phyloP scores from a whole-genome alignment of 345 rosid species.

The Erysimum cheiranthoides region DNA sequence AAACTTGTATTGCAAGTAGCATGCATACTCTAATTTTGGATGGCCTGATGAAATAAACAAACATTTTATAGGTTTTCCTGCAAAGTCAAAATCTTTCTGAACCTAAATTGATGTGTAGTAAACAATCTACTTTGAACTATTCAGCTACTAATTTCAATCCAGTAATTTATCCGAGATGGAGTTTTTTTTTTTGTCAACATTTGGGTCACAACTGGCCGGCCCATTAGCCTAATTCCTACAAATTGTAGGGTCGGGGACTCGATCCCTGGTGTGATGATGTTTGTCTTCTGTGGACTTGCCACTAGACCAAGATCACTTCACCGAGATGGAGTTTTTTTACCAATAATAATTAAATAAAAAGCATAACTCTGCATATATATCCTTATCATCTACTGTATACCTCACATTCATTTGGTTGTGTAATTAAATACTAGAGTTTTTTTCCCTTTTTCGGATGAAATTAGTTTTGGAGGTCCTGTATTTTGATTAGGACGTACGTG shows the following conservation, averaged over 20 bases:
- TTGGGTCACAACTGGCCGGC: too few relatives aligned
- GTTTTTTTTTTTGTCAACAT: too few relatives aligned
- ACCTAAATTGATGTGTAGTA: background rate
- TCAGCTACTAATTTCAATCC: background rate
- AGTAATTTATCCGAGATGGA: background rate
- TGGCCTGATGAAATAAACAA: background rate
- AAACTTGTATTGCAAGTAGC: background rate
- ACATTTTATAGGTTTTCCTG: background rate
- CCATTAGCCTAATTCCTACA: too few relatives aligned
- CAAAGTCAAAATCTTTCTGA: background rate
- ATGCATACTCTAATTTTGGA: background rate
- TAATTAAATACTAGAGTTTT: background rate
- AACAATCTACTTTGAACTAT: background rate
- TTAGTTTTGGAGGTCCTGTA: conserved; percentile 1
- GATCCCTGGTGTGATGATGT: too few relatives aligned
- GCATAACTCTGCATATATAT: background rate
- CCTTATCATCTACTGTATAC: background rate
- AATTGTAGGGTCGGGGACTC: too few relatives aligned
- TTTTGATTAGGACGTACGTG: conserved; percentile 13
- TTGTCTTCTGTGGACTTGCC: too few relatives aligned
- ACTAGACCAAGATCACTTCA: too few relatives aligned
- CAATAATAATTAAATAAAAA: background rate
- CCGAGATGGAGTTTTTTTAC: background rate
- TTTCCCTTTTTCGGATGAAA: background rate
- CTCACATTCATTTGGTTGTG: background rate